Evolutionary conservation across 352 stramenopile genomes (phyloP).

Genomic region (Pilasporangium apinafurcum): DNA sequence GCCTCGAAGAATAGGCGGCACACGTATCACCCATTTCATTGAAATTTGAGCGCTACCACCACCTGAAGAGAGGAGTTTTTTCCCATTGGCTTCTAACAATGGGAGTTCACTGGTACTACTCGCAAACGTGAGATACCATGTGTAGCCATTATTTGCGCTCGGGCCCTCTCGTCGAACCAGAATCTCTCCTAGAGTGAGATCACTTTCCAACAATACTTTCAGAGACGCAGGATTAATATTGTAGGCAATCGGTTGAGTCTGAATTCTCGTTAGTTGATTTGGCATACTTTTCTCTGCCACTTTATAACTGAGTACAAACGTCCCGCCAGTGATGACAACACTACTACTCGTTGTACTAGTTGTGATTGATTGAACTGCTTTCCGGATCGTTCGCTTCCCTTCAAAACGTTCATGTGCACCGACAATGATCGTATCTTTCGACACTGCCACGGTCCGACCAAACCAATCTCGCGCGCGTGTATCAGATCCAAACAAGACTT

Average conservation of each 20-base stretch:
- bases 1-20: constrained; percentile 52
- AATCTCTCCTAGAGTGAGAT: constrained; percentile 68
- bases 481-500: constrained; percentile 62
- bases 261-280: constrained; percentile 14
- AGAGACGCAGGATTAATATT: constrained; percentile 36
- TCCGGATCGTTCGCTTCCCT: constrained; percentile 55
- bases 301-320: constrained; percentile 42
- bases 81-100: constrained; percentile 46
- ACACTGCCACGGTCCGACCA: constrained; percentile 59
- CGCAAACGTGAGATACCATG: constrained; percentile 83
- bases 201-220: constrained; percentile 46
- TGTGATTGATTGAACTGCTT: constrained; percentile 59
- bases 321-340: constrained; percentile 17
- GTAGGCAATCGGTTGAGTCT: constrained; percentile 46
- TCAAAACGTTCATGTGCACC: constrained; percentile 58
- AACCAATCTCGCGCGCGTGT: constrained; percentile 59
- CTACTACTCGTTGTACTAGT: constrained; percentile 16
- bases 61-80: constrained; percentile 11
- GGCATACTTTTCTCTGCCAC: constrained; percentile 5
- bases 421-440: constrained; percentile 65
- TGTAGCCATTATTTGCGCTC: constrained; percentile 43
- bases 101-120: constrained; percentile 43
- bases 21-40: constrained; percentile 32
- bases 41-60: constrained; percentile 16
- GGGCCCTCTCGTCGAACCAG: constrained; percentile 60